Evolutionary conservation across 768 basidiomycete species (phyloP).

Genomic region (Favolaschia claudopus): DNA sequence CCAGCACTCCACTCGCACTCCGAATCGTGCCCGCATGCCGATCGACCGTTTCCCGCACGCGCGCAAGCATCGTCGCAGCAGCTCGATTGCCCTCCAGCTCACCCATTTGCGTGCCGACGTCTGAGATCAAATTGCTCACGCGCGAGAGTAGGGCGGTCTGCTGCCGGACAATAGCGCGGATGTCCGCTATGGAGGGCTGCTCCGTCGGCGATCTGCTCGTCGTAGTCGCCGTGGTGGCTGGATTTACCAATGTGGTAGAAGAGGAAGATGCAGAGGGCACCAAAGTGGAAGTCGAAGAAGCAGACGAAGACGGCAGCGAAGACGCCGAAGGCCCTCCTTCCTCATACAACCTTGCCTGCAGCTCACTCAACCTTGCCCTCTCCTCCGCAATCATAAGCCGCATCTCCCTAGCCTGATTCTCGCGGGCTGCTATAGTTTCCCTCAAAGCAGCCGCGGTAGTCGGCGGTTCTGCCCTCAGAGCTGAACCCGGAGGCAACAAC

Average conservation of each 20-base stretch:
- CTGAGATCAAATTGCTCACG: slow-evolving; percentile 1
- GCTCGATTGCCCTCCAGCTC: not conserved
- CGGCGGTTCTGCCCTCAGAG: too few relatives aligned
- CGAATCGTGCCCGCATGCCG: not conserved
- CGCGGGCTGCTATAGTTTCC: too few relatives aligned
- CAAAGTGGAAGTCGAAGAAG: not conserved
- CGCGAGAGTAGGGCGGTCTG: slow-evolving; percentile 9
- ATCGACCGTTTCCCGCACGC: slow-evolving; percentile 3
- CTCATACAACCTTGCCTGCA: not conserved
- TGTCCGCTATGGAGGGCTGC: not conserved
- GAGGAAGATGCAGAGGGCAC: too few relatives aligned
- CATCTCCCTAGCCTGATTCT: too few relatives aligned
- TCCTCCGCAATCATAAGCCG: slow-evolving; percentile 8
- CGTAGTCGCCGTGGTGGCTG: too few relatives aligned
- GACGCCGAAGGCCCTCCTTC: not conserved
- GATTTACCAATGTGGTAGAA: too few relatives aligned
- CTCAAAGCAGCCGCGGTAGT: too few relatives aligned
- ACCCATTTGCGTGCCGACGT: not conserved
- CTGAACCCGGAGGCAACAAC: too few relatives aligned
- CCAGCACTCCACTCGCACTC: not conserved
- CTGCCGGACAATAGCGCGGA: slow-evolving; percentile 8
- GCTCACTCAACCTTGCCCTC: not conserved
- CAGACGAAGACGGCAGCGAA: not conserved
- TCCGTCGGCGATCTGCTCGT: too few relatives aligned
- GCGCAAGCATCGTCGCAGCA: not conserved